Evolutionary conservation across 352 stramenopile species (phyloP).

Genomic region (Phytophthora citrophthora): DNA sequence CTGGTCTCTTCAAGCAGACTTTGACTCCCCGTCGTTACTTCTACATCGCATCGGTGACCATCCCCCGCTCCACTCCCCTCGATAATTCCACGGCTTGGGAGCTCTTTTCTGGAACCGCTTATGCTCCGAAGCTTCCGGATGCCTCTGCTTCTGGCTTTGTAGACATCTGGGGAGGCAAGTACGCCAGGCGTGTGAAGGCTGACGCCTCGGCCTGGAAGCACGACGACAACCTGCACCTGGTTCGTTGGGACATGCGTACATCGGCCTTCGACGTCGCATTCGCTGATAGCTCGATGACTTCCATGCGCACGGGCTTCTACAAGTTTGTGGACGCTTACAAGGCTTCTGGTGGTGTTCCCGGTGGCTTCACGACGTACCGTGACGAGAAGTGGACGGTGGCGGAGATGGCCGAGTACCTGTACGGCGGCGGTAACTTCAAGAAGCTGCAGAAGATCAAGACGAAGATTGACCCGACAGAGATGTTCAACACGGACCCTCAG

Average conservation of each 20-base stretch:
- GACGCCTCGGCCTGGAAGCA: constrained; percentile 34
- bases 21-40: constrained; percentile 32
- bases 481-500: constrained; percentile 37
- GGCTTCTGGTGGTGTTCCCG: constrained; percentile 22
- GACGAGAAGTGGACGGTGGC: constrained; percentile 33
- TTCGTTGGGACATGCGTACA: constrained; percentile 33
- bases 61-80: constrained; percentile 15
- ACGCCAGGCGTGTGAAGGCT: constrained; percentile 13
- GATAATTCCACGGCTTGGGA: constrained; percentile 22
- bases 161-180: constrained; percentile 26
- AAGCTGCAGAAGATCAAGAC: constrained; percentile 36
- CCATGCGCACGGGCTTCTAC: constrained; percentile 28
- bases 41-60: constrained; percentile 36
- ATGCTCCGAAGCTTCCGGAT: constrained; percentile 19
- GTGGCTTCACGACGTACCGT: constrained; percentile 35
- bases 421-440: constrained; percentile 29
- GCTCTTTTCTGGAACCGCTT: constrained; percentile 23
- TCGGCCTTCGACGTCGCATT: constrained; percentile 18
- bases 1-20: constrained; percentile 21
- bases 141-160: constrained; percentile 23
- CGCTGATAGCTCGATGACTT: constrained; percentile 18
- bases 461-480: constrained; percentile 20
- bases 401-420: constrained; percentile 31
- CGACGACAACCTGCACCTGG: constrained; percentile 29
- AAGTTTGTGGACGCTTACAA: constrained; percentile 34